Percentiles rank a stretch among this genome's conserved stretches.
phyloP scores from a whole-genome alignment of 768 basidiomycete genomes.

The Suillus bovinus region DNA sequence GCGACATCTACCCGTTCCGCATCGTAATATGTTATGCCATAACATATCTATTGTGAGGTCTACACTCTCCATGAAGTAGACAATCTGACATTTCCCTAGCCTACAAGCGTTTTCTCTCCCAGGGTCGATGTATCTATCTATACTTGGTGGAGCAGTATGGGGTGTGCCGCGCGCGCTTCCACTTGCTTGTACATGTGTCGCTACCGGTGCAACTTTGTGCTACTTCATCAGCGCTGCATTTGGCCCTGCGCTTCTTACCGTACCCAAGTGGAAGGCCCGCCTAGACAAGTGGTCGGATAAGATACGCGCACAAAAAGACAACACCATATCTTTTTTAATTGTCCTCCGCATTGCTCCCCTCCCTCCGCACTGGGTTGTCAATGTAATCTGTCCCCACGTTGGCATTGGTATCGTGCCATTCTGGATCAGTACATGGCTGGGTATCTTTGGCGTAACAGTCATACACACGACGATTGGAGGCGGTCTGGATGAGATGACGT shows the following conservation, averaged over 20 bases:
- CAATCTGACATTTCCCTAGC: conserved; percentile 42
- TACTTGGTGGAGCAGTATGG: conserved; percentile 95
- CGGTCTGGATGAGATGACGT: conserved; percentile 94
- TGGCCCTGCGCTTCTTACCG: conserved; percentile 85
- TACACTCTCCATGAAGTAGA: conserved; percentile 7
- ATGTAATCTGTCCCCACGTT: conserved; percentile 89
- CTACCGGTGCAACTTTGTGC: conserved; percentile 87
- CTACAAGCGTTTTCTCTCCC: conserved; percentile 96
- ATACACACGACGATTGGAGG: conserved; percentile 96
- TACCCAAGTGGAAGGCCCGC: conserved; percentile 81
- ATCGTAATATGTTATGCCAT: conserved; percentile 86
- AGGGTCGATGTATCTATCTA: conserved; percentile 97
- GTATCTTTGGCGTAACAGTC: conserved; percentile 86
- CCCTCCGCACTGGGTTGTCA: conserved; percentile 97
- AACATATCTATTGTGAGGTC: conserved; percentile 88
- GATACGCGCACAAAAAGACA: conserved; percentile 76
- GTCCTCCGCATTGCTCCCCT: conserved; percentile 93
- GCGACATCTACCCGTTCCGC: conserved; percentile 82
- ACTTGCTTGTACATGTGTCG: conserved; percentile 90
- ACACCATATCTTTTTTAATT: conserved; percentile 90
- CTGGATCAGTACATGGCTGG: conserved; percentile 88
- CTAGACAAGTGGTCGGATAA: conserved; percentile 83
- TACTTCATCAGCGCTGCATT: conserved; percentile 91
- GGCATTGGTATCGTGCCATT: conserved; percentile 85
- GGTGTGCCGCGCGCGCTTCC: conserved; percentile 84